phyloP scores from a whole-genome alignment of 148 eudicot species.

The Chenopodium quinoa region DNA sequence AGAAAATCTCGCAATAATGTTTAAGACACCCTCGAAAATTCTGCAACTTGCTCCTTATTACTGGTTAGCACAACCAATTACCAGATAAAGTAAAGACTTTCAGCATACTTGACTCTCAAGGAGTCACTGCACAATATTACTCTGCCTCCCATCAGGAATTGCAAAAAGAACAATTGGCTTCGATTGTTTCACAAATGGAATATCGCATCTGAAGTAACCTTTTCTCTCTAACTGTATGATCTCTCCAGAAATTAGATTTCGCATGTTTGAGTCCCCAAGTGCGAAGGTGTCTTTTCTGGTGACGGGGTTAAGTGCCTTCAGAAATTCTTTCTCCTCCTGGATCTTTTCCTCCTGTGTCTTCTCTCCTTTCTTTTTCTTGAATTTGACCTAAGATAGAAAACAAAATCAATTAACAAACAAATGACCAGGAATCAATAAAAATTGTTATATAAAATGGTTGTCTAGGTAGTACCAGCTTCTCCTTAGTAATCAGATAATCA shows the following conservation, averaged over 20 bases:
- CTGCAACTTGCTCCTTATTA: no score
- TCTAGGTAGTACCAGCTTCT: slow-evolving; percentile 55
- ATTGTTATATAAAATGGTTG: background rate
- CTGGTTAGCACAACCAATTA: no score
- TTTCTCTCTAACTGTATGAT: no score
- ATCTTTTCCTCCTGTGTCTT: slow-evolving; percentile 27
- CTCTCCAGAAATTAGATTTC: slow-evolving; percentile 67
- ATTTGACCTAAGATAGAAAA: slow-evolving; percentile 14
- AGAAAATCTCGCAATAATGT: no score
- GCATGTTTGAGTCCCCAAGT: slow-evolving; percentile 84
- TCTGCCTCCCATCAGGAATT: no score
- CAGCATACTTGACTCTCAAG: no score
- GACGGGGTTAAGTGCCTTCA: slow-evolving; percentile 65
- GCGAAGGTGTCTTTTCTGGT: slow-evolving; percentile 74
- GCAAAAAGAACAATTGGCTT: no score
- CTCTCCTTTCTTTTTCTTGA: background rate
- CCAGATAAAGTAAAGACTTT: no score
- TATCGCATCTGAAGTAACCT: no score
- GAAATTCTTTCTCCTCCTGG: slow-evolving; percentile 80
- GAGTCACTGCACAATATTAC: no score
- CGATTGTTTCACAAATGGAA: no score
- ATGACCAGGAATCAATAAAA: background rate
- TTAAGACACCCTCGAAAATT: no score
- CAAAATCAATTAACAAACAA: background rate
- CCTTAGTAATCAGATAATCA: slow-evolving; percentile 74